These are phyloP conservation scores for Gelatoporia subvermispora DNA, from an alignment of 768 basidiomycete species.

Conservation along the genomic window DNA sequence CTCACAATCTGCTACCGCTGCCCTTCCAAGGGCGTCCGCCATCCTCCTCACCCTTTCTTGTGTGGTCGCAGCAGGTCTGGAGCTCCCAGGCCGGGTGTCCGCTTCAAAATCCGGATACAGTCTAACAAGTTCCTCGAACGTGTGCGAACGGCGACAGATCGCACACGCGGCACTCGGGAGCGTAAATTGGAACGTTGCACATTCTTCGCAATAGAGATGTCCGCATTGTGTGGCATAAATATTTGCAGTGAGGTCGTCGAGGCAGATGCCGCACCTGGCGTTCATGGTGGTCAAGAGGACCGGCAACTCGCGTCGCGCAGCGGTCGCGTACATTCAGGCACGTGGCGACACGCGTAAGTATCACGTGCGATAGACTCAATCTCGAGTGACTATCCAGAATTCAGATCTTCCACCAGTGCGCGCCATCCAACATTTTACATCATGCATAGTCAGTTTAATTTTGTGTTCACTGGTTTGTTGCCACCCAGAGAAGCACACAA, in stretches of 20 bases:
- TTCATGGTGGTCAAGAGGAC: slow-evolving; percentile 4
- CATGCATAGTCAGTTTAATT: too few species aligned
- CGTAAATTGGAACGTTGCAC: slow-evolving; percentile 20
- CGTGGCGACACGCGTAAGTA: not conserved
- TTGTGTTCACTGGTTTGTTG: too few species aligned
- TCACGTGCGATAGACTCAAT: not conserved
- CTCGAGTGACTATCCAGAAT: not conserved
- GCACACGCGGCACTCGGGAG: slow-evolving; percentile 11
- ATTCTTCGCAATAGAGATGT: slow-evolving; percentile 23
- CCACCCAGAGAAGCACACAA: too few species aligned
- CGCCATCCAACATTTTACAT: not conserved
- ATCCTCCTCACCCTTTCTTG: not conserved
- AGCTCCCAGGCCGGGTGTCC: not conserved
- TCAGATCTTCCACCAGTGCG: not conserved
- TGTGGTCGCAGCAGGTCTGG: not conserved
- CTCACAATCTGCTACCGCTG: slow-evolving; percentile 2
- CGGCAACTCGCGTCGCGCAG: not conserved
- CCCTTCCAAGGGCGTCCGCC: not conserved
- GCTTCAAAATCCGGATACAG: slow-evolving; percentile 15
- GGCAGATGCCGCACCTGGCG: slow-evolving; percentile 16
- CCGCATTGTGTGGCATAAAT: slow-evolving; percentile 19
- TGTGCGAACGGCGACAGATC: slow-evolving; percentile 16
- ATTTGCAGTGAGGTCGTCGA: slow-evolving; percentile 9
- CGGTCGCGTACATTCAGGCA: not conserved
- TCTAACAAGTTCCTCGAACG: slow-evolving; percentile 14